Conservation (phyloP, 306 rosid species). For the Myrica gale region DNA sequence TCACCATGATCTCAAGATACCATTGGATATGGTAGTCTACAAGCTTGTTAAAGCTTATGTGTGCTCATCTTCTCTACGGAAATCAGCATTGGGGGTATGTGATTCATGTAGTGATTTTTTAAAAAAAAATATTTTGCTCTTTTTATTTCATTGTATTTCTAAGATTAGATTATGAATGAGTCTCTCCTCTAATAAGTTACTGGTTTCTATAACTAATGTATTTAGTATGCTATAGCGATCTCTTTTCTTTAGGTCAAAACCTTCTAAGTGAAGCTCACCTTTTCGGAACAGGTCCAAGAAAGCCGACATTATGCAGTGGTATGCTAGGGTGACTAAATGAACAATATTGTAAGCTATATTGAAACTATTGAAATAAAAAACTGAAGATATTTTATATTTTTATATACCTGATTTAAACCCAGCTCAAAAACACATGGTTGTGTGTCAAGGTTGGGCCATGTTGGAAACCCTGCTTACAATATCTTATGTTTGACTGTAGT, state of each 20-base stretch:
- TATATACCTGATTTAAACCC: neutral
- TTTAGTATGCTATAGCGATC: neutral
- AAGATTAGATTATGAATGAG: conserved; percentile 2
- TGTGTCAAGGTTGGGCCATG: neutral
- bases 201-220: neutral
- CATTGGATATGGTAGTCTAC: conserved; percentile 65
- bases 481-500: neutral
- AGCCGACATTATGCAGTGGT: neutral
- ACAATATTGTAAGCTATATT: neutral
- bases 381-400: neutral
- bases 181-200: neutral
- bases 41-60: conserved; percentile 64
- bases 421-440: neutral
- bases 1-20: conserved; percentile 51
- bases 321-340: neutral
- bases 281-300: neutral
- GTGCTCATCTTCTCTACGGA: conserved; percentile 68
- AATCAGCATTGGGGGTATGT: conserved; percentile 73
- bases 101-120: neutral
- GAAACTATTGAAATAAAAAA: neutral
- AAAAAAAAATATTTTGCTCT: neutral
- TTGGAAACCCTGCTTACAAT: neutral
- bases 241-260: neutral
- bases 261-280: neutral
- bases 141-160: conserved; percentile 9